Base-by-base conservation (phyloP, 495 filamentous ascomycete genomes). In the Penicillium simplicissimum region DNA sequence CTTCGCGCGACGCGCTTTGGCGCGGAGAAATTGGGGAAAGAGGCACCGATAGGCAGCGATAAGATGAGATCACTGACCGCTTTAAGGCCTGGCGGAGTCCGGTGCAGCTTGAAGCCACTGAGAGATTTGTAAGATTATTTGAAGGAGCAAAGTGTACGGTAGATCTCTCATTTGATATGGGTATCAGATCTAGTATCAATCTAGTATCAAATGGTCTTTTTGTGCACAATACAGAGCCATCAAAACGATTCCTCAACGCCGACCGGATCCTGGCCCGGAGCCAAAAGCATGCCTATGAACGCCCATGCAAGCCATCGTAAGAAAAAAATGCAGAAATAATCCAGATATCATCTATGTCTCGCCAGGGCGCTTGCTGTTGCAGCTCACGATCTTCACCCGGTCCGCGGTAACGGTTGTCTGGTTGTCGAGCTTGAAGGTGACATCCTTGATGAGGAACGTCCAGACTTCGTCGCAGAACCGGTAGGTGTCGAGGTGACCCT, bases 381-480 rank as follows among this genome's bases (percentile, higher is more conserved):
- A 97, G 76, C 90, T 93, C 42, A 99, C 95, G 59, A 99, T 99
- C 85, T 98, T 98, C 72, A 99, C 89, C 73, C 89, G 92, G 62
- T 96, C 92, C 10, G 87, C 85, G 8, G 81, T 77, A 13, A 90
- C 81, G 3, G 75, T 78, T 25, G 81, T 81, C 61, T 87, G 84
- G 69, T 91, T 91, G 62, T 96, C 92, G 76, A 99, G 87, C 79
- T 98, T 98, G 84, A 99, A 97, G 25, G 87, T 92, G 57, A 98
- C 92, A 61, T 98, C 93, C 76, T 97, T 97, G 77, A 99, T 95
- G 62, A 98, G 83, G 81, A 99, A 99, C 2, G 96, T 99, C 96
- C 96, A 99, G 56, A 99, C 96, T 80, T 99, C 96, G 76, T 99
- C 96, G 81, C 96, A 99, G 84, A 98, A 99, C 67, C 96, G 92